Base-by-base conservation (phyloP, 768 basidiomycete genomes). In the Tylopilus intermedius region DNA sequence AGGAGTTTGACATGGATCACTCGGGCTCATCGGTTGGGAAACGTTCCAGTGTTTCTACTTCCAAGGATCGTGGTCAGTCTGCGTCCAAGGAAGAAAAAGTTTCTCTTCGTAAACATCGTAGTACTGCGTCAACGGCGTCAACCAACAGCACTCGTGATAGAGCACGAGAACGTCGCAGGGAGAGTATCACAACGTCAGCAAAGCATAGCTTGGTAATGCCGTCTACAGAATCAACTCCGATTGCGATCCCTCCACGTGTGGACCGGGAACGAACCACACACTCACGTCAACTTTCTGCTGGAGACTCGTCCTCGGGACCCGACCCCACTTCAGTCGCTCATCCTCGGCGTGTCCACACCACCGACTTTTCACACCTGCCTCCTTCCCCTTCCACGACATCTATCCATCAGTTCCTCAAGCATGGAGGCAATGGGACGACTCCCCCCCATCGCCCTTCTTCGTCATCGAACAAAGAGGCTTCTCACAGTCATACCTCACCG, bases 351-450 rank as follows among this genome's bases (percentile, higher is more conserved):
- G 78, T 78, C 37, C 82, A 82, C 50, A 76, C 80, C 45, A 84
- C 78, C 7, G 92, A 94, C 67, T 93, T 90, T 69, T 91, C 93
- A 1, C 90, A 90, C 64, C 76, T 95, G 4, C 92, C 92, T 11
- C 90, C 94, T 13, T 94, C 92, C 13, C 92, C 92, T 18, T 91
- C 92, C 2, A 83, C 90, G n/a, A 84, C 88, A 5, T 89, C 89
- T 5, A 92, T 94, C 51, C 86, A 90, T 54, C 88, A 90, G 58
- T 84, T 94, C 62, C 72, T 92, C 54, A 79, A 81, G 50, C 80
- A 84, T 51, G 71, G 79, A 4, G 68, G 74, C 40, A 74, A 67
- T 35, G 69, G 71, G 8, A 67, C 72, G 24, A 60, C 70, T 14
- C 66, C 75, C 1, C 69, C 70, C 1, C 66, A 67, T 43, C 67